phyloP scores from a whole-genome alignment of 768 basidiomycete genomes.

The Chiua virens region DNA sequence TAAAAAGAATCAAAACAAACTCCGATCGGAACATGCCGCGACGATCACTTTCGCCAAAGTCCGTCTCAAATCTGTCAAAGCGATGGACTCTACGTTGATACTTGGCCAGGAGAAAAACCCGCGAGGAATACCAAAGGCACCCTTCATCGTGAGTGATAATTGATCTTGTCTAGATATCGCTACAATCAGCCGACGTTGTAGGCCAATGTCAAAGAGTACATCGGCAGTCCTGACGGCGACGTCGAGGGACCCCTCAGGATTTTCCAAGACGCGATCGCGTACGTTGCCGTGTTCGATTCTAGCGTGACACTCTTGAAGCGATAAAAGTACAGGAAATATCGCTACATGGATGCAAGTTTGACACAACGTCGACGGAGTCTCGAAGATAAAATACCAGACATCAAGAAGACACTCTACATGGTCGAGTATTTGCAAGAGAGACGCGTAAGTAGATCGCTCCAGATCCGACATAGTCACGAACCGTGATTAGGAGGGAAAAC shows the following conservation, averaged over 20 bases:
- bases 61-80: no score
- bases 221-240: slow-evolving; percentile 76
- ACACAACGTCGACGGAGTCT: slow-evolving; percentile 74
- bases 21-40: slow-evolving; percentile 29
- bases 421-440: slow-evolving; percentile 77
- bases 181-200: slow-evolving; percentile 31
- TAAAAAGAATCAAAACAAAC: neutral
- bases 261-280: slow-evolving; percentile 95
- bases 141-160: slow-evolving; percentile 77
- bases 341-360: slow-evolving; percentile 92
- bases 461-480: neutral
- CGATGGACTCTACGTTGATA: slow-evolving; percentile 29
- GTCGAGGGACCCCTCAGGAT: slow-evolving; percentile 75
- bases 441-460: slow-evolving; percentile 47
- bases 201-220: slow-evolving; percentile 85
- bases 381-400: slow-evolving; percentile 95
- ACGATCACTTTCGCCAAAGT: no score
- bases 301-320: slow-evolving; percentile 14
- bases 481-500: slow-evolving; percentile 56
- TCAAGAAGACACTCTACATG: slow-evolving; percentile 88
- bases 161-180: neutral
- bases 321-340: slow-evolving; percentile 80
- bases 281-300: slow-evolving; percentile 33
- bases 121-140: slow-evolving; percentile 91
- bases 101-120: slow-evolving; percentile 65